phyloP scores from a whole-genome alignment of 805 yeast genomes.

The Sugiyamaella boreocaroliniensis region DNA sequence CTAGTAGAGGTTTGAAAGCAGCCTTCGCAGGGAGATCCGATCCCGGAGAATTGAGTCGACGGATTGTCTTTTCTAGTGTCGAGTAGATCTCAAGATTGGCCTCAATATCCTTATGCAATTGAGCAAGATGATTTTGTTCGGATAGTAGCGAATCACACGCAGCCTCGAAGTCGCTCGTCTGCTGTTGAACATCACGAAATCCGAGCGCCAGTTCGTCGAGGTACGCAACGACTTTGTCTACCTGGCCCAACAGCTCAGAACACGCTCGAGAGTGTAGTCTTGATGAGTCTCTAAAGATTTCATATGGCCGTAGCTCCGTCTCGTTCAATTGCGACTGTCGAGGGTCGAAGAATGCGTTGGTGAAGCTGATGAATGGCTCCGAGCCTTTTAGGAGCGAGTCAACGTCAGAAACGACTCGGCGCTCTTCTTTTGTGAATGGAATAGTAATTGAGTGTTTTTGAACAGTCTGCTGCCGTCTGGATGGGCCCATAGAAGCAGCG shows the following conservation, averaged over 20 bases:
- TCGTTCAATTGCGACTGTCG: slow-evolving; percentile 28
- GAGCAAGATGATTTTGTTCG: slow-evolving; percentile 39
- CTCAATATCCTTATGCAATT: slow-evolving; percentile 41
- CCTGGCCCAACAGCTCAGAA: slow-evolving; percentile 38
- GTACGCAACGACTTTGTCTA: slow-evolving; percentile 39
- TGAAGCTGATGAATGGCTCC: not conserved
- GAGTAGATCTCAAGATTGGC: slow-evolving; percentile 55
- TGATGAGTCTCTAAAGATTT: slow-evolving; percentile 30
- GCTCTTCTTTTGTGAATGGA: slow-evolving; percentile 1
- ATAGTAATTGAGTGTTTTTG: not conserved
- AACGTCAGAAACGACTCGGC: slow-evolving; percentile 8
- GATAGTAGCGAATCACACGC: slow-evolving; percentile 46
- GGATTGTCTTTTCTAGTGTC: slow-evolving; percentile 61
- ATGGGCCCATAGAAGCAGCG: not conserved
- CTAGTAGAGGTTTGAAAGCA: slow-evolving; percentile 48
- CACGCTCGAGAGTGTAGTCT: slow-evolving; percentile 24
- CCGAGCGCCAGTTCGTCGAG: slow-evolving; percentile 44
- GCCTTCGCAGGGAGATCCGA: slow-evolving; percentile 56
- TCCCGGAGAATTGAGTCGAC: slow-evolving; percentile 62
- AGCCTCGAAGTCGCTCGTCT: slow-evolving; percentile 57
- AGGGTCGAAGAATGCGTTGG: not conserved
- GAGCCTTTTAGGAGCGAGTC: not conserved
- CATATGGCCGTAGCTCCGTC: slow-evolving; percentile 30
- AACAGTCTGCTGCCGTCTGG: not conserved
- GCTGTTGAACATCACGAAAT: slow-evolving; percentile 52